Base-by-base conservation (phyloP, 495 filamentous ascomycete species). In the Amphirosellinia nigrospora region DNA sequence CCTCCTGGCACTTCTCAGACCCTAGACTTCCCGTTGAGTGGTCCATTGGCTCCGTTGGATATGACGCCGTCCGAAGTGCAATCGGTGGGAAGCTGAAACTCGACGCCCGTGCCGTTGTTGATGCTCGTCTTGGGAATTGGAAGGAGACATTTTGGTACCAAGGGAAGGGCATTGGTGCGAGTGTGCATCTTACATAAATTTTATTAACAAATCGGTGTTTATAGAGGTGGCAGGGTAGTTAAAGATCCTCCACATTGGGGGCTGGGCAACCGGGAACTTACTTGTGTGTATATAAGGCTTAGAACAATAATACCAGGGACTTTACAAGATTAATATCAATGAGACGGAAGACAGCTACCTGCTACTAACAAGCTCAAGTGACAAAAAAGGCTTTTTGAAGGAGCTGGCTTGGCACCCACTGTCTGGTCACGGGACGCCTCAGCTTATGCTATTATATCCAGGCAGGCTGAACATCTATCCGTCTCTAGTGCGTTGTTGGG, bases 21-120 rank as follows among this genome's bases (percentile, higher is more conserved):
- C 2, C 96, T 3, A 86, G 83, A 67, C 74, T 99, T 58, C 95
- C 96, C 0, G 94, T 98, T 7, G 84, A 91, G 34, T 91, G 94
- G 88, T 88, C 86, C 52, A 64, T 95, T 1, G 90, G 86, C 16
- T 89, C 90, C 13, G 89, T 96, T 48, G 96, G 95, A 3, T 97
- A 95, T 78, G 91, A 92, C 30, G 90, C 89, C 41, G 80, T 99
- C 36, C 88, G 84, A 73, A 88, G 88, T 73, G 94, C 96, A n/a
- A 78, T 99, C n/a, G 93, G 94, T 13, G 93, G 94, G 0, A 82
- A 80, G 34, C 78, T 98, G 72, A 90, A 90, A 78, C 76, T 99
- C 69, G 91, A 94, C 79, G 91, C 94, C n/a, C 82, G 84, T 68
- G 96, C 94, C 8, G 82, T 86, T 39, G 89, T 94, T 19, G 88